These are phyloP conservation scores for Nicotiana sylvestris DNA, from an alignment of 257 asterid species.

Conservation along the genomic window DNA sequence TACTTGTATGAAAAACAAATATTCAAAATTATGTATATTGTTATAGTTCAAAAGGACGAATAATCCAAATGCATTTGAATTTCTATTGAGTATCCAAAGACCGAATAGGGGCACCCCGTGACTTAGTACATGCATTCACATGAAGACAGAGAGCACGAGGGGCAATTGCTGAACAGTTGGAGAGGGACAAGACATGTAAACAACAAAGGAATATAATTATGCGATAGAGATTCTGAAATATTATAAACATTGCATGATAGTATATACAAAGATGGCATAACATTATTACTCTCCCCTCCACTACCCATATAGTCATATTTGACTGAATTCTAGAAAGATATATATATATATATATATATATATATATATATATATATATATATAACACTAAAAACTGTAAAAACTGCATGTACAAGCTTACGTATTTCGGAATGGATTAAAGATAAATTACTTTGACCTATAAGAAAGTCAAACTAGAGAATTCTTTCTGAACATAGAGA, in stretches of 20 bases:
- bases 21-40: too few relatives aligned
- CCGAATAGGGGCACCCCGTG: background rate
- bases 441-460: background rate
- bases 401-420: too few relatives aligned
- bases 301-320: background rate
- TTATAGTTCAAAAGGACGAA: background rate
- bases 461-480: too few relatives aligned
- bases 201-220: slow-evolving; percentile 8
- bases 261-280: background rate
- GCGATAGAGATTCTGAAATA: background rate
- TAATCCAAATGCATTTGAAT: background rate
- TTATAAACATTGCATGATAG: background rate
- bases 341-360: too few relatives aligned
- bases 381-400: too few relatives aligned
- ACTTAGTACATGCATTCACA: slow-evolving; percentile 13
- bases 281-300: background rate
- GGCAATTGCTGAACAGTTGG: background rate
- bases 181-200: slow-evolving; percentile 13
- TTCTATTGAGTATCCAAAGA: background rate
- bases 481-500: background rate
- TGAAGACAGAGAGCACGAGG: background rate
- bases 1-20: too few relatives aligned
- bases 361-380: too few relatives aligned
- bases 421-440: too few relatives aligned
- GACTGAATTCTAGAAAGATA: background rate